Conservation (phyloP, 495 filamentous ascomycete genomes). For the Wilcoxina mikolae region DNA sequence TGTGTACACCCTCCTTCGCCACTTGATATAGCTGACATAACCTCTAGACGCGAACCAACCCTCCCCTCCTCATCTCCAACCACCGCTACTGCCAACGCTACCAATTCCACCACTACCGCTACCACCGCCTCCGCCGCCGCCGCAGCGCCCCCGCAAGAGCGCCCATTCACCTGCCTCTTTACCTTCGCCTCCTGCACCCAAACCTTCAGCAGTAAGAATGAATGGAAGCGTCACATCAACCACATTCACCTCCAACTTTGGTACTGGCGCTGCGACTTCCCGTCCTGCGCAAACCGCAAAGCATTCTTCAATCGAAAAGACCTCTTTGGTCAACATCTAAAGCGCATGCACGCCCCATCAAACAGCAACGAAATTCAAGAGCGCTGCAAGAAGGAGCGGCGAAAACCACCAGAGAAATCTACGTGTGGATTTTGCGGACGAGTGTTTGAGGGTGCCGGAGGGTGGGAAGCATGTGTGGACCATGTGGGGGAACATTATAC, state of each 20-base stretch:
- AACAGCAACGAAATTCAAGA: slow-evolving; percentile 32
- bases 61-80: not conserved
- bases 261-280: slow-evolving; percentile 68
- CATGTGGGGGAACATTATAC: slow-evolving; percentile 73
- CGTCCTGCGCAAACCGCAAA: slow-evolving; percentile 39
- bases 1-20: not conserved
- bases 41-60: not conserved
- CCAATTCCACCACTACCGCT: not conserved
- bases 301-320: slow-evolving; percentile 88
- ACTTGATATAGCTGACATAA: not conserved
- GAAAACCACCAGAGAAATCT: slow-evolving; percentile 46
- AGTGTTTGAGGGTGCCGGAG: slow-evolving; percentile 45
- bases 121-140: not conserved
- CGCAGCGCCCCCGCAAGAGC: slow-evolving; percentile 15
- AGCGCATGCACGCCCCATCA: slow-evolving; percentile 69
- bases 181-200: slow-evolving; percentile 66
- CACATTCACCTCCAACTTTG: slow-evolving; percentile 67
- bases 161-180: slow-evolving; percentile 71
- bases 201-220: slow-evolving; percentile 83
- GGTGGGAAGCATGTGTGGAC: slow-evolving; percentile 80
- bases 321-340: slow-evolving; percentile 79
- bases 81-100: not conserved
- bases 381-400: slow-evolving; percentile 45
- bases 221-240: slow-evolving; percentile 85
- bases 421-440: slow-evolving; percentile 52